Conservation (phyloP, 2,329 filamentous ascomycete species). For the Cryphonectria japonica region DNA sequence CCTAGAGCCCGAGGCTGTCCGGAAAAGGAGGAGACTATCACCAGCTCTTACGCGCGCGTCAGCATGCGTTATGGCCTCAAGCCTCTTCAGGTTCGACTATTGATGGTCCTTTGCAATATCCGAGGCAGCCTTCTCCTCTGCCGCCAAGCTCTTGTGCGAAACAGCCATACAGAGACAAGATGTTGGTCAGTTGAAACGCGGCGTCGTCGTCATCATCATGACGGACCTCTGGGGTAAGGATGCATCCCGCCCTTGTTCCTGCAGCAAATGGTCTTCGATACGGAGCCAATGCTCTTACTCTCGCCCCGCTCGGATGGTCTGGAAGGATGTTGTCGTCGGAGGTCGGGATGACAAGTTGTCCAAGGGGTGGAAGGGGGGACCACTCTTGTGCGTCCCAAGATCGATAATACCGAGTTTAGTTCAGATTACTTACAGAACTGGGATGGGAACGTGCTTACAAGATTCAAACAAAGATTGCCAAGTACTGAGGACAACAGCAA, state of each 20-base stretch:
- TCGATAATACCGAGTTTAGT: background rate
- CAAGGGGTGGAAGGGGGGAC: background rate
- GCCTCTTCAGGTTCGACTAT: background rate
- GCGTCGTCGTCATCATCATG: background rate
- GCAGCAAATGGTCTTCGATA: background rate
- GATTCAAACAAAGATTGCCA: background rate
- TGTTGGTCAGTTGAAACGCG: background rate
- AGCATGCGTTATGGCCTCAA: background rate
- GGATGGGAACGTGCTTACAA: background rate
- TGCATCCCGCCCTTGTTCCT: background rate
- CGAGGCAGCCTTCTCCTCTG: background rate
- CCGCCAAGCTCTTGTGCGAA: background rate
- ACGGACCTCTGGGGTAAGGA: background rate
- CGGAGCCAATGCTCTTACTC: too few species aligned
- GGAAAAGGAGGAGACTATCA: constrained; percentile 7
- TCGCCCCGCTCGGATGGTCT: background rate
- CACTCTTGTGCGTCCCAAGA: background rate
- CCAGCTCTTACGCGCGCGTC: background rate
- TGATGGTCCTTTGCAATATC: background rate
- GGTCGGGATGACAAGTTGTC: background rate
- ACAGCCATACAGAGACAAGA: background rate
- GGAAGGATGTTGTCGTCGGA: background rate
- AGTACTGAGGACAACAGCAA: background rate
- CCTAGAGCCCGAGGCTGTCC: background rate
- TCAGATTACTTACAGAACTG: background rate